Conservation (phyloP, 768 basidiomycete genomes). For the Rhizopogon roseolus region DNA sequence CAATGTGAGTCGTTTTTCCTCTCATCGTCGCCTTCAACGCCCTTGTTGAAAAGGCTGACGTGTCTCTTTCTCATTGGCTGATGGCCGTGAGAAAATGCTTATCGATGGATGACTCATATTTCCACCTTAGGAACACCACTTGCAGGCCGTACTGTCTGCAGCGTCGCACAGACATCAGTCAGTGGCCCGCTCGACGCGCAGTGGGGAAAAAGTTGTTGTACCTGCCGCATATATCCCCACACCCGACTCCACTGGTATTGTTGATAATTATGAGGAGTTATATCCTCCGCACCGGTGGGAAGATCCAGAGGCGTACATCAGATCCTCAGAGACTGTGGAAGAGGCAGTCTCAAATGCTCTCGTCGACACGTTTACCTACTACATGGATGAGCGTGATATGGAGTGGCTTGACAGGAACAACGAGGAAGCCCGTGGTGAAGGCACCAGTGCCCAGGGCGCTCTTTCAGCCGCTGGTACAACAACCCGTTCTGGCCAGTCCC, state of each 20-base stretch:
- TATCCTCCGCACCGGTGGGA: conserved; percentile 69
- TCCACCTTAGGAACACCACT: conserved; percentile 46
- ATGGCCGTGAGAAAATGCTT: conserved; percentile 36
- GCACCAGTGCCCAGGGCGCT: conserved; percentile 73
- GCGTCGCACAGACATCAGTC: conserved; percentile 45
- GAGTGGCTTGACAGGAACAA: conserved; percentile 95
- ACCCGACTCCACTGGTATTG: conserved; percentile 81
- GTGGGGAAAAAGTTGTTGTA: conserved; percentile 29
- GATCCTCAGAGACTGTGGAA: conserved; percentile 83
- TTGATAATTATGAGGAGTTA: conserved; percentile 71
- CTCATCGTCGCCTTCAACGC: conserved; percentile 29
- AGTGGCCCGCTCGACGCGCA: conserved; percentile 31
- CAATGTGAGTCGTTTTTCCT: conserved; percentile 64
- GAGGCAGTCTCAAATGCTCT: conserved; percentile 60
- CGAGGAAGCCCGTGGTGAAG: conserved; percentile 79
- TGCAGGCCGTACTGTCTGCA: conserved; percentile 54
- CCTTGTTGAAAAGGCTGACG: conserved; percentile 38
- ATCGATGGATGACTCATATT: conserved; percentile 52
- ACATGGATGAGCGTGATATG: conserved; percentile 94
- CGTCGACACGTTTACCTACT: conserved; percentile 77
- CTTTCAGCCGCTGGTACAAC: conserved; percentile 45
- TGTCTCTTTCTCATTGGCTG: conserved; percentile 46
- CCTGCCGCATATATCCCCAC: conserved; percentile 83
- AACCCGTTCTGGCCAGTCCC: conserved; percentile 48
- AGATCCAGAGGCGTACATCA: conserved; percentile 74